Evolutionary conservation across 805 yeast species (phyloP).

Genomic region (Metschnikowia chrysomelidarum): DNA sequence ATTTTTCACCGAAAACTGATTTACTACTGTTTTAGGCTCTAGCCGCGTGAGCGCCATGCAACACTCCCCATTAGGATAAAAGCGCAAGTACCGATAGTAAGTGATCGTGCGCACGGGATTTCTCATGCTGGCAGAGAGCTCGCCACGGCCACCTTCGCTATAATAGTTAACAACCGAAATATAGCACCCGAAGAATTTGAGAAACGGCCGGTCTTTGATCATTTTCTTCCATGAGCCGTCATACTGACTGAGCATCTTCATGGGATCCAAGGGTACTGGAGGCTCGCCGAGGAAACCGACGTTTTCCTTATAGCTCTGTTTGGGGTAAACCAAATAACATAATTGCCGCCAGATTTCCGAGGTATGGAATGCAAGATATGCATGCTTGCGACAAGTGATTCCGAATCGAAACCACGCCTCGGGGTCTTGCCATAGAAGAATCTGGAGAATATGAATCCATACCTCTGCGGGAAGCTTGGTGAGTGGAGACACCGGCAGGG

Average conservation of each 20-base stretch:
- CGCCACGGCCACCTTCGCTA: constrained; percentile 76
- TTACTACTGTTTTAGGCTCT: constrained; percentile 70
- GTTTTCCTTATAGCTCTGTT: constrained; percentile 51
- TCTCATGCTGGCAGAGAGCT: constrained; percentile 62
- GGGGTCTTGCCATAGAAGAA: constrained; percentile 47
- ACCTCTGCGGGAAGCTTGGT: constrained; percentile 53
- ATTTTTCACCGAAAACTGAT: constrained; percentile 42
- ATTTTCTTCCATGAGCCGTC: constrained; percentile 44
- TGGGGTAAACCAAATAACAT: constrained; percentile 50
- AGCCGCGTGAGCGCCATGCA: constrained; percentile 65
- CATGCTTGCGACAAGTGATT: constrained; percentile 54
- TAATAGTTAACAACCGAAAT: constrained; percentile 82
- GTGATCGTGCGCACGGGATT: constrained; percentile 83
- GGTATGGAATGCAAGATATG: constrained; percentile 55
- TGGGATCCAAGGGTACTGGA: constrained; percentile 36
- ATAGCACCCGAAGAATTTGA: constrained; percentile 81
- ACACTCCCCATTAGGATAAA: constrained; percentile 75
- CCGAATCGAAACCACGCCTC: constrained; percentile 66
- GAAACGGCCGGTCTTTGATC: constrained; percentile 66
- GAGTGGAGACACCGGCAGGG: constrained; percentile 36
- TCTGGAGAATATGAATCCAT: constrained; percentile 48
- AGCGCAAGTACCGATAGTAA: constrained; percentile 81
- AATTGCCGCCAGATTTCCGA: constrained; percentile 50
- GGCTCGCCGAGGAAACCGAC: constrained; percentile 36
- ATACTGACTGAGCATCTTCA: constrained; percentile 29